Base-by-base conservation (phyloP, 345 rosid genomes). In the Camelina neglecta region DNA sequence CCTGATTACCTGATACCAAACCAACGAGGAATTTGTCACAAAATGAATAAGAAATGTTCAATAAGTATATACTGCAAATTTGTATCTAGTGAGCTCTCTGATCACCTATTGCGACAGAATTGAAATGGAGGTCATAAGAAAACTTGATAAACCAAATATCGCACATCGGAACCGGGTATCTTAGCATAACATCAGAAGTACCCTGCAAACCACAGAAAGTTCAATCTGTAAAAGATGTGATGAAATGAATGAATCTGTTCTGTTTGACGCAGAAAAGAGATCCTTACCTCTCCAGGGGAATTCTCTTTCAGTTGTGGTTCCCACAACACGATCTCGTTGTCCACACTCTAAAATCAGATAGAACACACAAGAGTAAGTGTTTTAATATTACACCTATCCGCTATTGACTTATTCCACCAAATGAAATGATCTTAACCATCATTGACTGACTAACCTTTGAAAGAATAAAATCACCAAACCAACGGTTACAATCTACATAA, bases 131-230 rank as follows among this genome's bases (percentile, higher is more conserved):
- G 83, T 95, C 97, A 26, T 87, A 95, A 8, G 97, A 92, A 75
- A 95, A 95, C 80, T 95, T 95, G 84, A 95, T 89, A 84, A 95
- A 95, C 97, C 97, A 95, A 67, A 95, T 92, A 79, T 88, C 97
- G 68, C 97, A 90, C 79, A 86, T 88, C 0, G 99, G 99, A 76
- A 92, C 84, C 8, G 97, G 99, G 72, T 95, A 92, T 74, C 85
- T 95, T 78, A 86, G 91, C 54, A 95, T 90, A 83, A 95, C 86
- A 82, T 95, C 99, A 44, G 88, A 83, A 1, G 92, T 85, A 51
- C 97, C 97, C 99, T 92, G 65, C 65, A 76, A 58, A 72, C 13
- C 35, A 51, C 57, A 21, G 9, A 24, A 49, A 47, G 18, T 49
- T 15, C 38, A 58, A 41, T 45, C 41, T 65, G 55, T 57, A 41